These are phyloP conservation scores for Apophysomyces ossiformis DNA, from an alignment of 371 early-diverging fungal genomes.

Conservation along the genomic window DNA sequence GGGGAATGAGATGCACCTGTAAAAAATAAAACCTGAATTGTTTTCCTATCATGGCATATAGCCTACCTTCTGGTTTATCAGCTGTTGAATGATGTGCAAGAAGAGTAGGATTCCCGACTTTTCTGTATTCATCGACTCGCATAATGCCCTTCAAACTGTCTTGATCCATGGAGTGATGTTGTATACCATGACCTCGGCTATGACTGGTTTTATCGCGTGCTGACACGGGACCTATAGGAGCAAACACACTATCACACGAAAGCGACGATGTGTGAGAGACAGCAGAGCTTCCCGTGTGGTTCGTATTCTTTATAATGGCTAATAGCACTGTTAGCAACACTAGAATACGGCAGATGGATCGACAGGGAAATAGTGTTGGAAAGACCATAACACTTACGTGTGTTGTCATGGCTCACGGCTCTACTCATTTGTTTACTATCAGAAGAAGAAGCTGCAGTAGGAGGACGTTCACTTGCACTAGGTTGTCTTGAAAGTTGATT, in stretches of 20 bases:
- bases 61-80: not conserved
- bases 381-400: not conserved
- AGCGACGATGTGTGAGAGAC: not conserved
- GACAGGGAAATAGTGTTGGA: too few species aligned
- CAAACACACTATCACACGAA: not conserved
- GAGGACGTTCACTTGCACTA: not conserved
- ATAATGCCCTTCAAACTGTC: not conserved
- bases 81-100: not conserved
- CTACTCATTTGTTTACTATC: constrained; percentile 9
- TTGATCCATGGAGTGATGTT: not conserved
- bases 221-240: not conserved
- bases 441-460: not conserved
- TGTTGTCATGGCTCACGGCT: constrained; percentile 17
- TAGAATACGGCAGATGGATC: not conserved
- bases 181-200: not conserved
- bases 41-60: not conserved
- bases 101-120: not conserved
- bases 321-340: not conserved
- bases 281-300: not conserved
- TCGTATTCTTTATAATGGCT: not conserved
- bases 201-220: not conserved
- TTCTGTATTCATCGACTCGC: not conserved
- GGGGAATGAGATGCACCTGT: not conserved
- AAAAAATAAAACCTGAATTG: not conserved
- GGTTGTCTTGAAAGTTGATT: constrained; percentile 29